Conservation (phyloP, 2,329 filamentous ascomycete species). For the Arthrobotrys pseudoclavata region DNA sequence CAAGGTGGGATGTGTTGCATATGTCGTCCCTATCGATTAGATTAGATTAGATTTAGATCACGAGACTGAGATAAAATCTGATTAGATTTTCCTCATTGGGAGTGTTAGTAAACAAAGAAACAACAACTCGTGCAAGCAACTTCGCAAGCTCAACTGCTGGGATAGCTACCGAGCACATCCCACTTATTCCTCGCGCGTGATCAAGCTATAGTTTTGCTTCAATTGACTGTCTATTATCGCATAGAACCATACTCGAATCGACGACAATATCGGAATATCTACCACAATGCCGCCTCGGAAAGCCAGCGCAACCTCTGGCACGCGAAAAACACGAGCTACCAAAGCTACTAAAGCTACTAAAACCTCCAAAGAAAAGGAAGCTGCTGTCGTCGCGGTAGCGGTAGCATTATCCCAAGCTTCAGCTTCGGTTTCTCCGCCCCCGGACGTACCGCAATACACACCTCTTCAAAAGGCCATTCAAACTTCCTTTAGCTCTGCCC, state of each 20-base stretch:
- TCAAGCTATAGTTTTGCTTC: neutral
- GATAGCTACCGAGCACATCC: slow-evolving; percentile 30
- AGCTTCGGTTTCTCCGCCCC: slow-evolving; percentile 39
- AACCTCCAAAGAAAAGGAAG: slow-evolving; percentile 50
- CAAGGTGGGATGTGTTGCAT: slow-evolving; percentile 59
- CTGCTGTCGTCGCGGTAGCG: slow-evolving; percentile 36
- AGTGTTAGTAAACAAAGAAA: slow-evolving; percentile 53
- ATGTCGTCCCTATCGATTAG: slow-evolving; percentile 52
- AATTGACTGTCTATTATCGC: slow-evolving; percentile 4
- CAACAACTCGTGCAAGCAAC: slow-evolving; percentile 55
- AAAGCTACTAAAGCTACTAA: slow-evolving; percentile 53
- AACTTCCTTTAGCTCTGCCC: slow-evolving; percentile 73
- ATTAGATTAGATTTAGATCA: slow-evolving; percentile 46
- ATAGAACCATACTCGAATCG: neutral
- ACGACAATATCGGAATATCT: neutral
- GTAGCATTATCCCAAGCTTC: slow-evolving; percentile 40
- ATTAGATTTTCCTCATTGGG: slow-evolving; percentile 15
- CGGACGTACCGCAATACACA: slow-evolving; percentile 55
- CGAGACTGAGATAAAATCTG: neutral
- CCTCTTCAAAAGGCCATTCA: slow-evolving; percentile 61
- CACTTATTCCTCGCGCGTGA: slow-evolving; percentile 30
- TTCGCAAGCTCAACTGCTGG: slow-evolving; percentile 19
- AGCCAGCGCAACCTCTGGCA: slow-evolving; percentile 31
- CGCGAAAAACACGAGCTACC: slow-evolving; percentile 53
- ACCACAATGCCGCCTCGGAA: slow-evolving; percentile 52